These are phyloP conservation scores for Pulveroboletus sp. DNA, from an alignment of 768 basidiomycete species.

Conservation along the genomic window DNA sequence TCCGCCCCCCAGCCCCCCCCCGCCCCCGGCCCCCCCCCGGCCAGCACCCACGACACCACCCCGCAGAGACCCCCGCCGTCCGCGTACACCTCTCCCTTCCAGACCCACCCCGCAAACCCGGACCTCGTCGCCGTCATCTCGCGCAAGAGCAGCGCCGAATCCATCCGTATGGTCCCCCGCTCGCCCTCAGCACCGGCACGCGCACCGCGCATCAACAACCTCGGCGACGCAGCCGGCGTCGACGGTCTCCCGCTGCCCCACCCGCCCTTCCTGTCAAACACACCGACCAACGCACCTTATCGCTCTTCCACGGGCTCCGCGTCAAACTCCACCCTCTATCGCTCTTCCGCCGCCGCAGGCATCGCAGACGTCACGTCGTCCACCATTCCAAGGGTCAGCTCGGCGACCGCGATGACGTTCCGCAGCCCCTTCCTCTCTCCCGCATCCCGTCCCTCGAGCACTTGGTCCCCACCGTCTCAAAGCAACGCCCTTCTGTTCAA, in stretches of 20 bases:
- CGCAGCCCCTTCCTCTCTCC: slow-evolving; percentile 68
- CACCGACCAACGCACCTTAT: slow-evolving; percentile 38
- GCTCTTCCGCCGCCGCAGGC: slow-evolving; percentile 21
- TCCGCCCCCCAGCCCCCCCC: no score
- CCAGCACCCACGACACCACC: no score
- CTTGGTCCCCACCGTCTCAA: slow-evolving; percentile 59
- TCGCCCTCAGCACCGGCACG: slow-evolving; percentile 10
- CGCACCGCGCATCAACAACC: slow-evolving; percentile 16
- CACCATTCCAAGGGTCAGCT: slow-evolving; percentile 37
- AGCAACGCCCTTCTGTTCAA: slow-evolving; percentile 20
- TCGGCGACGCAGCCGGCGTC: slow-evolving; percentile 11
- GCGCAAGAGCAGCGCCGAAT: slow-evolving; percentile 41
- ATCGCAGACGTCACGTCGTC: slow-evolving; percentile 9
- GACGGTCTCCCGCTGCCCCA: slow-evolving; percentile 36
- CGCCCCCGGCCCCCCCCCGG: no score
- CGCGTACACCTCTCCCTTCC: slow-evolving; percentile 36
- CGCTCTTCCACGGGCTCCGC: slow-evolving; percentile 23
- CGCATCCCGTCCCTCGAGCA: slow-evolving; percentile 54
- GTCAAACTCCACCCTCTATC: slow-evolving; percentile 29
- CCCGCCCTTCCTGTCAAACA: slow-evolving; percentile 41
- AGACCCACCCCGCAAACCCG: slow-evolving; percentile 37
- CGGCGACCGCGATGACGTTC: slow-evolving; percentile 45
- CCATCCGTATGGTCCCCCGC: slow-evolving; percentile 27
- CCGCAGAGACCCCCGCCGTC: slow-evolving; percentile 33
- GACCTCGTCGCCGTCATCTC: slow-evolving; percentile 30